phyloP scores from a whole-genome alignment of 768 basidiomycete species.

The Rhodocollybia butyracea region DNA sequence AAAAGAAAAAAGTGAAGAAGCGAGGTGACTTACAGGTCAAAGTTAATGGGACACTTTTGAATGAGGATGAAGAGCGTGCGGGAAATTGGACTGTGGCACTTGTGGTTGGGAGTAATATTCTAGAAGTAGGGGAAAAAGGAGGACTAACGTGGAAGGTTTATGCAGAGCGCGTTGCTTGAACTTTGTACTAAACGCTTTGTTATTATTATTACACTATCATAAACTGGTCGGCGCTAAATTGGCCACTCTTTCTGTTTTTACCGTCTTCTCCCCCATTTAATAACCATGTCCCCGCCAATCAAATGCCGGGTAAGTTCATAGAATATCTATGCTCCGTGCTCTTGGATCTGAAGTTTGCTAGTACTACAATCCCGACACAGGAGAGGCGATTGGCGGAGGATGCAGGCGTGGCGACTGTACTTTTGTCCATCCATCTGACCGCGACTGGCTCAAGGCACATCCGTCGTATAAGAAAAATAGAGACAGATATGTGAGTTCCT shows the following conservation, averaged over 20 bases:
- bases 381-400: neutral
- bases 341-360: too few relatives aligned
- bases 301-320: neutral
- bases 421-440: neutral
- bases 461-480: too few relatives aligned
- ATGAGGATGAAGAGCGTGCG: constrained; percentile 40
- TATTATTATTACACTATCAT: too few relatives aligned
- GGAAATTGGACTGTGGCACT: constrained; percentile 65
- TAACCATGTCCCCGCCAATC: neutral
- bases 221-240: too few relatives aligned
- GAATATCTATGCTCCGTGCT: too few relatives aligned
- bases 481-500: too few relatives aligned
- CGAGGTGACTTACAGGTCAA: constrained; percentile 60
- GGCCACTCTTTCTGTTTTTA: too few relatives aligned
- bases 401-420: neutral
- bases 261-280: too few relatives aligned
- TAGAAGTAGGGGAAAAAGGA: constrained; percentile 74
- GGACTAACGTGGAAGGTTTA: constrained; percentile 72
- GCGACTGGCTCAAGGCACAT: neutral
- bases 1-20: constrained; percentile 45
- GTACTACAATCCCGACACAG: too few relatives aligned
- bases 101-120: constrained; percentile 51
- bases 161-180: constrained; percentile 40
- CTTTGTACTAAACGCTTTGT: too few relatives aligned
- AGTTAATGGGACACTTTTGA: constrained; percentile 53